These are phyloP conservation scores for Cutaneotrichosporon sp. DNA, from an alignment of 1,284 basidiomycete genomes.

Conservation along the genomic window DNA sequence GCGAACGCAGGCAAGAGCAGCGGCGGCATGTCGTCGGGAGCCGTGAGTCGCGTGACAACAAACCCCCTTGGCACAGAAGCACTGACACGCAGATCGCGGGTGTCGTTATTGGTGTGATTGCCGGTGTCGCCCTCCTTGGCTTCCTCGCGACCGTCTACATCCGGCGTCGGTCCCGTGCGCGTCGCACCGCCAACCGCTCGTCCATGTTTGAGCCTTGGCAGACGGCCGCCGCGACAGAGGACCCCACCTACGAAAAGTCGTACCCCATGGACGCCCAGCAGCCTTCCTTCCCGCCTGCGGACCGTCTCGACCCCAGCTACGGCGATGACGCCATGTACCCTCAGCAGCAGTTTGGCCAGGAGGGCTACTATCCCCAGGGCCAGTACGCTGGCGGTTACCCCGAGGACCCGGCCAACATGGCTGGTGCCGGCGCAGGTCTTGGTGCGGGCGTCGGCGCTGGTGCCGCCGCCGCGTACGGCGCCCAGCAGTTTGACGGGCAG, in stretches of 20 bases:
- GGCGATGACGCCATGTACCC: conserved; percentile 12
- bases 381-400: not conserved
- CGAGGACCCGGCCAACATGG: not conserved
- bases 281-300: conserved; percentile 7
- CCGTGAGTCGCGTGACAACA: conserved; percentile 9
- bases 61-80: not conserved
- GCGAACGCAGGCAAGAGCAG: not conserved
- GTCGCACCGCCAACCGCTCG: conserved; percentile 30
- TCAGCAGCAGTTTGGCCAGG: conserved; percentile 11
- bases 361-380: conserved; percentile 6
- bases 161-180: conserved; percentile 29
- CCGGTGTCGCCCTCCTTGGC: conserved; percentile 30
- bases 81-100: conserved; percentile 37
- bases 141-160: conserved; percentile 31
- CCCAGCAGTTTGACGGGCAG: not conserved
- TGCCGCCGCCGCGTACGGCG: conserved; percentile 14
- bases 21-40: conserved; percentile 7
- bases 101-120: conserved; percentile 40
- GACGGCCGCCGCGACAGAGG: conserved; percentile 28
- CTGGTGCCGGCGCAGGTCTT: not conserved
- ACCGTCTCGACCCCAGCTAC: conserved; percentile 20
- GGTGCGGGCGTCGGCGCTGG: conserved; percentile 15
- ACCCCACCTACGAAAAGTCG: conserved; percentile 15
- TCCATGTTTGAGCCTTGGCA: conserved; percentile 44
- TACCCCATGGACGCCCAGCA: conserved; percentile 19